Evolutionary conservation across 2,329 filamentous ascomycete species (phyloP).

Genomic region (Arachnomyces sp.): DNA sequence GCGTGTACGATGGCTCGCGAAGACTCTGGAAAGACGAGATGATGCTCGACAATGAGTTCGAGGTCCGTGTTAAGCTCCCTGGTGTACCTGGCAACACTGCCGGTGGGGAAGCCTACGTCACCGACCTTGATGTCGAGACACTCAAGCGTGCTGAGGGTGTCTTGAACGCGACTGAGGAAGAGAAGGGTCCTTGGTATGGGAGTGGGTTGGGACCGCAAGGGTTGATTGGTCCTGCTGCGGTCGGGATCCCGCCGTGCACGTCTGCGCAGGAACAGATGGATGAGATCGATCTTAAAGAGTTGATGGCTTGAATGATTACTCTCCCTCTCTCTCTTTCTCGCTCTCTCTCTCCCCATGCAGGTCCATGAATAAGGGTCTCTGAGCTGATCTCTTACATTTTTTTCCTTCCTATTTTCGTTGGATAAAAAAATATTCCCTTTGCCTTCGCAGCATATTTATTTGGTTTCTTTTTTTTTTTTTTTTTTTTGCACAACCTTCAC

Average conservation of each 20-base stretch:
- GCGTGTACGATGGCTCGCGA: constrained; percentile 80
- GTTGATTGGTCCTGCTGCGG: constrained; percentile 11
- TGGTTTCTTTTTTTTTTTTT: background rate
- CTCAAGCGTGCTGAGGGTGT: constrained; percentile 81
- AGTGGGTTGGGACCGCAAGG: constrained; percentile 3
- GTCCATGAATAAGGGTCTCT: background rate
- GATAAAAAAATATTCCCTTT: too few species aligned
- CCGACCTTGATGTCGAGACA: constrained; percentile 86
- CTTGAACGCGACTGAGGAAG: constrained; percentile 67
- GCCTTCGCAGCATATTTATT: background rate
- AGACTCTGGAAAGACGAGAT: constrained; percentile 96
- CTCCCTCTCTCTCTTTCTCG: background rate
- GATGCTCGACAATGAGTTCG: constrained; percentile 93
- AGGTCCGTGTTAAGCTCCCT: constrained; percentile 75
- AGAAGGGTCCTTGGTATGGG: constrained; percentile 72
- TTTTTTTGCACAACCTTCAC: background rate
- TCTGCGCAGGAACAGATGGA: constrained; percentile 11
- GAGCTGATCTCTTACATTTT: background rate
- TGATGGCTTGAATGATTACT: constrained; percentile 16
- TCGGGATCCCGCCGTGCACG: constrained; percentile 9
- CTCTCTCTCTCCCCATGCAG: background rate
- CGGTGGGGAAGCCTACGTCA: constrained; percentile 73
- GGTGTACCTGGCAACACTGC: constrained; percentile 74
- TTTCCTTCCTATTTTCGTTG: background rate
- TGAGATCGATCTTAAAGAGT: constrained; percentile 17